phyloP scores from a whole-genome alignment of 1,139 yeast species.

The Suzukiozyma palmioleophila region DNA sequence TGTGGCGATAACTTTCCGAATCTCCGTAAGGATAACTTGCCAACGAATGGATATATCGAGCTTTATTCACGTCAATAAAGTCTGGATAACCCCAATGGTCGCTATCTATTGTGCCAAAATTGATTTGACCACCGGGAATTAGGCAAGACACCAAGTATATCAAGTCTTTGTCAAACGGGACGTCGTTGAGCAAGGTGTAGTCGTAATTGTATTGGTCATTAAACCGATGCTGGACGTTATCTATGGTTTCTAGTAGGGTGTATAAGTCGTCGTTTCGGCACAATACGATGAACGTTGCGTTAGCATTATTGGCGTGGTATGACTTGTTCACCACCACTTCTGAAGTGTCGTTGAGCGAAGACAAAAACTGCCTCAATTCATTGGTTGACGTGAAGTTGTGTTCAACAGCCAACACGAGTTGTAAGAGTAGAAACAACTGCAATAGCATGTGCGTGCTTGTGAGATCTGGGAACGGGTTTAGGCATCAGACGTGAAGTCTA shows the following conservation, averaged over 20 bases:
- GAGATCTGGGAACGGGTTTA: too few species aligned
- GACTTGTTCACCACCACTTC: too few species aligned
- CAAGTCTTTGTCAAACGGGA: constrained; percentile 36
- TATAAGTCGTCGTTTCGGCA: constrained; percentile 39
- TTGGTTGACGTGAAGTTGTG: too few species aligned
- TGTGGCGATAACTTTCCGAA: constrained; percentile 36
- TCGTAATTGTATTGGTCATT: constrained; percentile 43
- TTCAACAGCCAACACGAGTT: too few species aligned
- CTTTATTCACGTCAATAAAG: constrained; percentile 27
- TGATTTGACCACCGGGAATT: constrained; percentile 79
- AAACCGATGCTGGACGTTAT: constrained; percentile 45
- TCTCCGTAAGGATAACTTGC: constrained; percentile 35
- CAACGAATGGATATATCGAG: constrained; percentile 21
- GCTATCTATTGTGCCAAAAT: constrained; percentile 38
- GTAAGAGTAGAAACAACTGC: too few species aligned
- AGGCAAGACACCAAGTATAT: constrained; percentile 53
- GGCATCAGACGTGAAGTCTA: too few species aligned
- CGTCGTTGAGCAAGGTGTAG: constrained; percentile 45
- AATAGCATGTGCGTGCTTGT: too few species aligned
- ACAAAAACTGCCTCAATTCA: too few species aligned
- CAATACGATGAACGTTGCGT: constrained; percentile 48
- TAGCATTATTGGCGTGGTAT: constrained; percentile 9
- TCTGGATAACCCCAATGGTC: constrained; percentile 42
- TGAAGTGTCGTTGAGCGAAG: too few species aligned
- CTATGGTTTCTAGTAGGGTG: constrained; percentile 39